phyloP scores from a whole-genome alignment of 2,329 filamentous ascomycete genomes.

The Teratosphaeria viscida region DNA sequence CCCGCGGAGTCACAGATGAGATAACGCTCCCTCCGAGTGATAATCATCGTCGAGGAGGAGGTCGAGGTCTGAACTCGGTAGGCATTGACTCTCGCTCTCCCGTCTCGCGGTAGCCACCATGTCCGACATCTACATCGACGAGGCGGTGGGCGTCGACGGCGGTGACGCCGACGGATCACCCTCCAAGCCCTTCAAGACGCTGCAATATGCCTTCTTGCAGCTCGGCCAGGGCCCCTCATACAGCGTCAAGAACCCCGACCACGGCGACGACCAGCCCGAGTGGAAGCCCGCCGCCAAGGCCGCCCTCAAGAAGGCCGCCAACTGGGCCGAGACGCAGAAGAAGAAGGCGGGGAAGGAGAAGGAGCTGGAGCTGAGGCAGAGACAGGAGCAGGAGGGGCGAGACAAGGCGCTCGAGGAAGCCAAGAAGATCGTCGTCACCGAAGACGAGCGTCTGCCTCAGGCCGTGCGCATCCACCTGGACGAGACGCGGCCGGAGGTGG shows the following conservation, averaged over 20 bases:
- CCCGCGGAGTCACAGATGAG: not conserved
- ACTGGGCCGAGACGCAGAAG: constrained; percentile 63
- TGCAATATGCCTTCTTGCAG: constrained; percentile 67
- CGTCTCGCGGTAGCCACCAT: not conserved
- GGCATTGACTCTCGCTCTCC: too few species aligned
- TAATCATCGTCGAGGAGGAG: not conserved
- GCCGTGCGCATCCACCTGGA: constrained; percentile 67
- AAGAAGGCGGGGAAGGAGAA: constrained; percentile 75
- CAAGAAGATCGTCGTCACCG: constrained; percentile 61
- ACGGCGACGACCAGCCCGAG: constrained; percentile 54
- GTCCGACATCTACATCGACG: constrained; percentile 52
- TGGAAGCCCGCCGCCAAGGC: constrained; percentile 81
- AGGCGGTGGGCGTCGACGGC: constrained; percentile 60
- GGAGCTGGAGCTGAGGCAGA: constrained; percentile 59
- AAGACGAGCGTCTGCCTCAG: constrained; percentile 63
- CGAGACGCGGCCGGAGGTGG: constrained; percentile 51
- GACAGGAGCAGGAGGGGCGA: constrained; percentile 61
- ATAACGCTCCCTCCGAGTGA: not conserved
- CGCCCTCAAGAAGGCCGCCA: constrained; percentile 73
- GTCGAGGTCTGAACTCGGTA: not conserved
- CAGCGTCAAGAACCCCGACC: constrained; percentile 56
- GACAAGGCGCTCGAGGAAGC: constrained; percentile 67
- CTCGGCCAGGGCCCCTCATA: constrained; percentile 54
- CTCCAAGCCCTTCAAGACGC: constrained; percentile 67
- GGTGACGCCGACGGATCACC: constrained; percentile 57